Conservation (phyloP, 2,329 filamentous ascomycete genomes). For the Rutstroemia sp. region DNA sequence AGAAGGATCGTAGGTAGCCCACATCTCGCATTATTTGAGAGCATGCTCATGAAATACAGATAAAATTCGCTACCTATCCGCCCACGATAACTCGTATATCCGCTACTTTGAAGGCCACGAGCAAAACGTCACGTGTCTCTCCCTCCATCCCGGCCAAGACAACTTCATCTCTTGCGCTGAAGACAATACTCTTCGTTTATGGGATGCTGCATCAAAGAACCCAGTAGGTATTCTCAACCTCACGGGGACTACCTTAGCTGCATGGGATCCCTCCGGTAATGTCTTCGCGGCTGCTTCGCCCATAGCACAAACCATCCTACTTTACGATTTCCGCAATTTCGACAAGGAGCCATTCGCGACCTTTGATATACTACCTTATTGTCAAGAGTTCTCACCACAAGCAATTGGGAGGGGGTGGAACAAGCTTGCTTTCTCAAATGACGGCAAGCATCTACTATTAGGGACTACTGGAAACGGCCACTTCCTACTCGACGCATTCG, state of each 20-base stretch:
- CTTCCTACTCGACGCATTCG: conserved; percentile 89
- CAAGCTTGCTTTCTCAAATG: conserved; percentile 90
- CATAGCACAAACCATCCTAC: conserved; percentile 67
- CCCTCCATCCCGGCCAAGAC: conserved; percentile 79
- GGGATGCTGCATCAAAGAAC: conserved; percentile 71
- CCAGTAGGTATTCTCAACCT: conserved; percentile 76
- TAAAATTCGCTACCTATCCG: conserved; percentile 79
- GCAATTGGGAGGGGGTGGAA: conserved; percentile 65
- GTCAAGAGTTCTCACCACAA: conserved; percentile 44
- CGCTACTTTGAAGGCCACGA: conserved; percentile 94
- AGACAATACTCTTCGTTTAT: conserved; percentile 86
- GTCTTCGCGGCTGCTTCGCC: conserved; percentile 88
- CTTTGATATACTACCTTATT: conserved; percentile 62
- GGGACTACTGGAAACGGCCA: conserved; percentile 80
- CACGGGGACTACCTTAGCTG: conserved; percentile 71
- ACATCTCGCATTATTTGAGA: too few species aligned
- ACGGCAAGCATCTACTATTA: conserved; percentile 79
- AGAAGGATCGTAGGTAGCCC: conserved; percentile 66
- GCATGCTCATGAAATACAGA: conserved; percentile 38
- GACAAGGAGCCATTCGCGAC: conserved; percentile 83
- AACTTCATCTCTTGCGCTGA: conserved; percentile 86
- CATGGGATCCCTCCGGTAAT: conserved; percentile 86
- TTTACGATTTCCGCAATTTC: conserved; percentile 92
- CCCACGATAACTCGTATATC: conserved; percentile 92
- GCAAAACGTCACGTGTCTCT: conserved; percentile 72